Base-by-base conservation (phyloP, 768 basidiomycete species). In the Lactarius evosmus region DNA sequence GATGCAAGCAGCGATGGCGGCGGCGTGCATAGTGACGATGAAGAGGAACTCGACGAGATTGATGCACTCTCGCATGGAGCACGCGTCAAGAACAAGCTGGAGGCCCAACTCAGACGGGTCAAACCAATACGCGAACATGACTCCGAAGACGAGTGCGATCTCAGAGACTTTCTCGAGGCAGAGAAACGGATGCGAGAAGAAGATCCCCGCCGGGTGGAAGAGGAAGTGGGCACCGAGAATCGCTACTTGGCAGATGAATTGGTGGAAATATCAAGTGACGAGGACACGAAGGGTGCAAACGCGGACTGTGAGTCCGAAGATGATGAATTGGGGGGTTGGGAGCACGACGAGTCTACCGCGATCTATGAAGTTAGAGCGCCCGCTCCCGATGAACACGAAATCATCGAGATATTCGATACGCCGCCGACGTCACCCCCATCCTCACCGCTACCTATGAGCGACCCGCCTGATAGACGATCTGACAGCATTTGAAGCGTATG, bases 81-180 rank as follows among this genome's bases (percentile, higher is more conserved):
- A 56, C 62, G 71, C 66, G 55, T 77, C 60, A 65, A 76, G 55
- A 74, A 76, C 50, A 69, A 75, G 59, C 56, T 72, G 64, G 64
- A 74, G 65, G 75, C 63, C 67, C 75, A 74, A 61, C 62, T 68
- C 69, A 67, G 50, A 65, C 67, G 64, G 64, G 65, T 66, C 17
- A 74, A 82, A 65, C 82, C 80, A 70, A 83, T 81, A 38, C 74
- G 74, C 0, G 74, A 73, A 38, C 73, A 75, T 66, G 74, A 82
- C 60, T 77, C 84, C 0, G 76, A 76, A 11, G 85, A 88, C 67
- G 83, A 83, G 12, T 80, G 83, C 53, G 88, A 89, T 70, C 76
- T 91, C 55, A 75, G 74, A 55, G 85, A 85, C 30, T 92, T 91
- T 60, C 65, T 91, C 70, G 83, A 86, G 61, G 85, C 84, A 1